A percentile compares a stretch with the other conserved stretches of the same genome.
Conservation (phyloP, 306 rosid genomes). For the Cucumis melo region DNA sequence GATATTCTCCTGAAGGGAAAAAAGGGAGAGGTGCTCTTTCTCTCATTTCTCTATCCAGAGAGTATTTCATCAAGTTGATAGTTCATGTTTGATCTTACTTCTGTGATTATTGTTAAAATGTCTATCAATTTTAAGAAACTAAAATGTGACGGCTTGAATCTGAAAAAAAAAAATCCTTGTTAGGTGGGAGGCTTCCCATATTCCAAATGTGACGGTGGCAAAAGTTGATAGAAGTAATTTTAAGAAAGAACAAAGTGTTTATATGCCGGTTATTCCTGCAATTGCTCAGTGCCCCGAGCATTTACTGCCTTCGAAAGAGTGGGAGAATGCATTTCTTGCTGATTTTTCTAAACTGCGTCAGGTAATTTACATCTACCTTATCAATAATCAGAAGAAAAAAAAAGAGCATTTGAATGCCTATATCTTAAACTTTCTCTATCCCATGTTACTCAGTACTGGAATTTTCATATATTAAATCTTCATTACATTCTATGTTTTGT, state of each 20-base stretch:
- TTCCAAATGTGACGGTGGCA: constrained; percentile 77
- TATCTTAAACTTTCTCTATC: background rate
- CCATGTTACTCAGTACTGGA: background rate
- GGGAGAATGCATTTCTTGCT: constrained; percentile 78
- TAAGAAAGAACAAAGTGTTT: constrained; percentile 62
- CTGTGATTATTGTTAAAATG: background rate
- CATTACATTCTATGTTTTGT: background rate
- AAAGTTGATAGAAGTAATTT: constrained; percentile 54
- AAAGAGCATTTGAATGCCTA: background rate
- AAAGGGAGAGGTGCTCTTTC: background rate
- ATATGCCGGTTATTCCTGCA: constrained; percentile 78
- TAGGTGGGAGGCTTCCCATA: constrained; percentile 86
- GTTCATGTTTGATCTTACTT: background rate
- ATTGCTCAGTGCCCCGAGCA: constrained; percentile 70
- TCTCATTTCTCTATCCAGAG: background rate
- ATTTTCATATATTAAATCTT: too few species aligned
- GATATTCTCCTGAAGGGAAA: too few species aligned
- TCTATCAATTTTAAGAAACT: background rate
- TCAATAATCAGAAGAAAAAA: background rate
- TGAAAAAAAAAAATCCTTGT: background rate
- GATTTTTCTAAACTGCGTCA: constrained; percentile 61
- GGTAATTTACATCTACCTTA: constrained; percentile 27
- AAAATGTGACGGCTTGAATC: background rate
- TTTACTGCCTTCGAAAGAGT: constrained; percentile 54
- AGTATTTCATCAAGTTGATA: background rate